Base-by-base conservation (phyloP, 371 early-diverging fungal genomes). In the Racocetra persica region DNA sequence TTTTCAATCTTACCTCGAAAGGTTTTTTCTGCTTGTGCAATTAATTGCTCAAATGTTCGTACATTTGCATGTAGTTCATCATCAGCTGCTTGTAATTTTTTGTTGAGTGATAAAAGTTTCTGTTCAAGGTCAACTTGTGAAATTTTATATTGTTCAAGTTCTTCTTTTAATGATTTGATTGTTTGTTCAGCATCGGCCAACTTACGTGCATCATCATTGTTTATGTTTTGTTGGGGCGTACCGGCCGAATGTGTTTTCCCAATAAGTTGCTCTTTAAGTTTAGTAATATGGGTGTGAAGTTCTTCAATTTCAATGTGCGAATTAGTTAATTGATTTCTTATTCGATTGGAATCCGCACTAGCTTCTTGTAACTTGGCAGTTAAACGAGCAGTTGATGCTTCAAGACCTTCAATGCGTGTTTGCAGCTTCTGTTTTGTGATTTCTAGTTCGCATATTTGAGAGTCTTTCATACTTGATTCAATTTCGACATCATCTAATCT, bases 241-340 rank as follows among this genome's bases (percentile, higher is more conserved):
- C 45, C 51, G 18, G 20, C 65, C 18, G 45, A n/a, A 49, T 28
- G 51, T 24, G 20, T 49, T 51, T 51, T 72, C 51, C 41, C 72
- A 24, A 72, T 72, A 10, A 72, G 72, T 72, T 72, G 11, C 41
- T 72, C 45, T 10, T 45, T 32, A 28, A 72, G 72, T 38, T 72
- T 24, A 26, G 72, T 72, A 5, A 72, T 45, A 11, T 52, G 38
- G 8, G 2, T 11, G 1, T 72, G 72, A 10, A 72, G 72, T 51
- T 72, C 51, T 49, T 72, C 72, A 26, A 72, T 72, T 72, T 72
- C 72, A 72, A 28, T 10, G 3, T 72, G 41, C 16, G 72, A 72
- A 52, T 72, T 51, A 22, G 26, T 26, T 22, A 72, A 24, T 16
- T 45, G 72, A 22, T 13, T 72, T 18, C 72, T 36, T 72, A 51